Base-by-base conservation (phyloP, 192 early-diverging fungal genomes). In the Backusella westeae region DNA sequence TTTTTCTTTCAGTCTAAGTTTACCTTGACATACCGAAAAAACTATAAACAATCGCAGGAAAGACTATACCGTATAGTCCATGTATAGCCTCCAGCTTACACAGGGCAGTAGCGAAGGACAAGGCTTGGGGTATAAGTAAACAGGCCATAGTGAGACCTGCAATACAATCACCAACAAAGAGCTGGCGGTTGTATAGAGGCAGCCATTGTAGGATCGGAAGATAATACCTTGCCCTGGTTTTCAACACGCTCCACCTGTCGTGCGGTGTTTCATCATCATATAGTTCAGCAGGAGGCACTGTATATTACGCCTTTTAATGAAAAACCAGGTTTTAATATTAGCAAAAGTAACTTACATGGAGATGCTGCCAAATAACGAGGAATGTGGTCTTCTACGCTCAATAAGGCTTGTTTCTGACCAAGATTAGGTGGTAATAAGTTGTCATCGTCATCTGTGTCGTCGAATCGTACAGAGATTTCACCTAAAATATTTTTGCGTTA, bases 181-280 rank as follows among this genome's bases (percentile, higher is more conserved):
- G 85, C 19, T 82, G 67, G 17, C 90, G 49, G 23, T 87, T 80
- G 84, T 97, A 98, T 19, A 80, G 77, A 21, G 96, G 95, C 19
- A 97, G 78, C 97, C 97, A 99, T 14, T 92, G 90, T n/a, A 95
- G 83, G 17, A 97, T 90, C 9, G 97, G 97, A 46, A 99, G 92
- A 80, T 98, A 99, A 88, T 98, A 97, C 52, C 91, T 92, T 41
- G 93, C 67, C 23, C 96, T 89, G 6, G 86, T 91, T 73, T 78
- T 84, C 73, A 91, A 87, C 1, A 69, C 81, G 4, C 19, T 59
- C 80, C 75, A 81, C 5, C n/a, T 70, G 39, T 77, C 68, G 38
- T 72, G 73, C 14, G 75, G 80, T n/a, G 56, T 26, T n/a, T 70
- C 71, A 29, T 77, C 76, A 2, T 12, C 76, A 23, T 12, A 29